Evolutionary conservation across 192 early-diverging fungal species (phyloP).

Genomic region (Funneliformis mosseae): DNA sequence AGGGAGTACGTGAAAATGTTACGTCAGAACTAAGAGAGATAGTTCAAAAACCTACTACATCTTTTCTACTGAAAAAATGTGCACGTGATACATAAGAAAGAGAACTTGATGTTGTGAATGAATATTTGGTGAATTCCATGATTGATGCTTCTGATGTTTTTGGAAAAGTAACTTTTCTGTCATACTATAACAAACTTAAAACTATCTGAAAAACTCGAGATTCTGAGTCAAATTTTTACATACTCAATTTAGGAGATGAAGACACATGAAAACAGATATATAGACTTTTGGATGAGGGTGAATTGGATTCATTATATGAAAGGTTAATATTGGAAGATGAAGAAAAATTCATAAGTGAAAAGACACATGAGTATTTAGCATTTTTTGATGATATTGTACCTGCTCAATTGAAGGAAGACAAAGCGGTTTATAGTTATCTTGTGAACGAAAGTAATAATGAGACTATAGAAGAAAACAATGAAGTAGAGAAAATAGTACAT

Average conservation of each 20-base stretch:
- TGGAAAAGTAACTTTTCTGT: background rate
- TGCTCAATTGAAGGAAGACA: too few relatives aligned
- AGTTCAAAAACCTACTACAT: too few relatives aligned
- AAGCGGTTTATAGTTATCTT: too few relatives aligned
- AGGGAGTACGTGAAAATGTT: too few relatives aligned
- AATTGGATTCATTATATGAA: background rate
- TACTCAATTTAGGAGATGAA: background rate
- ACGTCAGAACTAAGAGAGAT: too few relatives aligned
- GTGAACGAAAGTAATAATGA: background rate
- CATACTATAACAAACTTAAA: background rate
- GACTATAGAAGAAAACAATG: background rate
- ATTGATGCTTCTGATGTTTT: background rate
- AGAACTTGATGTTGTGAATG: background rate
- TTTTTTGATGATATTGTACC: background rate
- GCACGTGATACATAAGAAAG: background rate
- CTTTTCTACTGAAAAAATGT: too few relatives aligned
- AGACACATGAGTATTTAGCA: background rate
- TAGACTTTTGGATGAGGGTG: background rate
- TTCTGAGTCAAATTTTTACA: background rate
- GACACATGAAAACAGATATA: background rate
- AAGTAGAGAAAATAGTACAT: background rate
- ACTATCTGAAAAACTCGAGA: background rate
- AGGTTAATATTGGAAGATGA: background rate
- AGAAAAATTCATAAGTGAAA: background rate
- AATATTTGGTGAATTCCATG: background rate